Evolutionary conservation across 2,329 filamentous ascomycete genomes (phyloP), one percentile per base, ranked within the genome.

Genomic region (Pyrenochaeta sp.): DNA sequence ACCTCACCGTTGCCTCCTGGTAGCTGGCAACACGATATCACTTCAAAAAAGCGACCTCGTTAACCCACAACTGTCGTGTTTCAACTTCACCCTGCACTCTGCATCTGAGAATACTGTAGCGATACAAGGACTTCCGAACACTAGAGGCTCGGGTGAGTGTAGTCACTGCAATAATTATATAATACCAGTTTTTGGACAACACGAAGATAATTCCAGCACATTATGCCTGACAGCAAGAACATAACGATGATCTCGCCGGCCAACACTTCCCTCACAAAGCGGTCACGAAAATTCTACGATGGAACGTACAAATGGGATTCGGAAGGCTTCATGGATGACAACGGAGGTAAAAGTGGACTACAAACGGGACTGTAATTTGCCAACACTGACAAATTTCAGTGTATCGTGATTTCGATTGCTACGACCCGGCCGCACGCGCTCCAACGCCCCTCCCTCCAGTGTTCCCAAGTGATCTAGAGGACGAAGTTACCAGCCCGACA

Each of bases 281-380:
- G 62, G 39, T 75, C 72, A 5, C 58, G 13, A 10, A 47, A 34
- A 34, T 34, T 47, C 27, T 75, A 74, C 51, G 57, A 74, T 25
- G 71, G 71, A 27, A 71, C 66, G 5, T 72, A 69, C 34, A 53
- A 39, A 24, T 69, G 68, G 67, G 47, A 66, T 48, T 49, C 57
- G 0, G 47, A 69, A 24, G 72, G 73, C 27, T 75, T 72, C 39
- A 64, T 61, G 27, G 71, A 75, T 30, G 68, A 71, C 3, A 27
- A 47, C 5, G 70, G 66, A 34, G 59, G 72, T 67, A 63, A 54
- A 19, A 13, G 40, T 7, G 24, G 40, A 43, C 22, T 12, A 42
- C n/a, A 43, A 25, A 12, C 40, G 3, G 5, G 8, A 15, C 13
- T 43, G 40, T 8, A 25, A 24, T 9, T 15, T 43, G 19, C 10